Evolutionary conservation across 1,284 basidiomycete genomes (phyloP).

Genomic region (Tylopilus orsonianus): DNA sequence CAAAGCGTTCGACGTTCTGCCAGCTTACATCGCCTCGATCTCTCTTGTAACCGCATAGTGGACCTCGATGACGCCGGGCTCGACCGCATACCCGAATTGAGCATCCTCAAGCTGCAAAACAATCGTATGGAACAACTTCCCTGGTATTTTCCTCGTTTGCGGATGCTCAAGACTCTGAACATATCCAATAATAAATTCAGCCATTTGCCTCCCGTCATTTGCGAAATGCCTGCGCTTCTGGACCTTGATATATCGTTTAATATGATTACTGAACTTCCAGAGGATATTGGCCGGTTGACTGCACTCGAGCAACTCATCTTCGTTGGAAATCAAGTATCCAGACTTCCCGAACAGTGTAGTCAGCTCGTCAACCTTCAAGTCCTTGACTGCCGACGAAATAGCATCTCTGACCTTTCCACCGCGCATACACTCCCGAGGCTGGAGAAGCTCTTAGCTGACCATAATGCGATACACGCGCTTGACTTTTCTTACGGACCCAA

Average conservation of each 20-base stretch:
- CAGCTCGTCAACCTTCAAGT: constrained; percentile 64
- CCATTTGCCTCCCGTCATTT: constrained; percentile 76
- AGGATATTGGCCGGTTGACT: constrained; percentile 72
- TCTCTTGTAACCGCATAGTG: constrained; percentile 91
- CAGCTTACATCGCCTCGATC: constrained; percentile 81
- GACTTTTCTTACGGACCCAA: constrained; percentile 70
- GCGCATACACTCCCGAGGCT: constrained; percentile 73
- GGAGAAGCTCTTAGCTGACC: constrained; percentile 70
- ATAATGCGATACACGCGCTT: constrained; percentile 79
- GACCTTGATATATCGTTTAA: constrained; percentile 98
- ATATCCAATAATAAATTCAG: constrained; percentile 97
- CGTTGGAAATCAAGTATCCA: constrained; percentile 83
- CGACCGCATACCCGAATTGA: constrained; percentile 74
- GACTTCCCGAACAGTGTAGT: constrained; percentile 70
- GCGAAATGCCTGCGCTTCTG: constrained; percentile 69
- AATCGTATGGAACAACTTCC: constrained; percentile 91
- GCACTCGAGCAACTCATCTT: constrained; percentile 79
- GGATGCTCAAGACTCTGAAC: constrained; percentile 78
- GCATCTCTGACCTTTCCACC: constrained; percentile 71
- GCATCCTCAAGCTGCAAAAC: constrained; percentile 83
- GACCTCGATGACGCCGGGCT: constrained; percentile 88
- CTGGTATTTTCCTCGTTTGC: constrained; percentile 78
- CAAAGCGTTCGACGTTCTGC: constrained; percentile 77
- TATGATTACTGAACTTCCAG: constrained; percentile 79
- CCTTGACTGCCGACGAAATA: constrained; percentile 85